Conservation (phyloP, 352 stramenopile species). For the Globisporangium uncinulatum region DNA sequence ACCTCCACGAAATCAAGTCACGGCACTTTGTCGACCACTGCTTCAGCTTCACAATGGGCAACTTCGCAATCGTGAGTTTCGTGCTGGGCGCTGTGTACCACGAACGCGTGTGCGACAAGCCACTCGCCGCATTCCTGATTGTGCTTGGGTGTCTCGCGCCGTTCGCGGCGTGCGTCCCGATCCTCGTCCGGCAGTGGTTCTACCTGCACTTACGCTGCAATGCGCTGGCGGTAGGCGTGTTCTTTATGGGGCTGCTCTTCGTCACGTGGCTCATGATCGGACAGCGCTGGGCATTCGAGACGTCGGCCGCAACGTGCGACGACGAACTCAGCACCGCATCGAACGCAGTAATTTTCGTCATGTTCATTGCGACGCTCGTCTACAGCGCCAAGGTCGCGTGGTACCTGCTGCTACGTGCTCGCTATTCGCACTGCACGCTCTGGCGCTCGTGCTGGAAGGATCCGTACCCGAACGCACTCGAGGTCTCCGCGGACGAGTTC, state of each 20-base stretch:
- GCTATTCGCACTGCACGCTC: too few relatives aligned
- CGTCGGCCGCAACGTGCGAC: too few relatives aligned
- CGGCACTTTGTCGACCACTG: constrained; percentile 27
- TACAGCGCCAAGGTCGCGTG: too few relatives aligned
- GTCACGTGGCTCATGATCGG: constrained; percentile 26
- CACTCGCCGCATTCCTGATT: constrained; percentile 23
- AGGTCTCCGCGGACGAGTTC: too few relatives aligned
- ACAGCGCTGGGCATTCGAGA: too few relatives aligned
- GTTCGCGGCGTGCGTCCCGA: constrained; percentile 24
- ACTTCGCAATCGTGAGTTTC: constrained; percentile 29
- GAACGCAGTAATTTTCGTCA: too few relatives aligned
- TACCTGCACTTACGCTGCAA: constrained; percentile 30
- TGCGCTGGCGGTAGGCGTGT: too few relatives aligned
- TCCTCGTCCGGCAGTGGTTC: constrained; percentile 35
- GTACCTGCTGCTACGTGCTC: too few relatives aligned
- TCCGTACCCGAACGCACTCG: too few relatives aligned
- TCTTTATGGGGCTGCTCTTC: constrained; percentile 18
- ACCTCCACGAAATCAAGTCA: constrained; percentile 15
- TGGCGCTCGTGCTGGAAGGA: too few relatives aligned
- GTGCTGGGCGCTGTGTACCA: constrained; percentile 23
- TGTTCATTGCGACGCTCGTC: too few relatives aligned
- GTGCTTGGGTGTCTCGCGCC: constrained; percentile 24
- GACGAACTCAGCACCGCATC: too few relatives aligned
- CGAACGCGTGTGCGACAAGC: constrained; percentile 20
- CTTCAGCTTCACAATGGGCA: constrained; percentile 29